Percentiles rank a stretch among this genome's conserved stretches.
These are phyloP conservation scores for Boletus rubropictus DNA, from an alignment of 768 basidiomycete species.

Conservation along the genomic window DNA sequence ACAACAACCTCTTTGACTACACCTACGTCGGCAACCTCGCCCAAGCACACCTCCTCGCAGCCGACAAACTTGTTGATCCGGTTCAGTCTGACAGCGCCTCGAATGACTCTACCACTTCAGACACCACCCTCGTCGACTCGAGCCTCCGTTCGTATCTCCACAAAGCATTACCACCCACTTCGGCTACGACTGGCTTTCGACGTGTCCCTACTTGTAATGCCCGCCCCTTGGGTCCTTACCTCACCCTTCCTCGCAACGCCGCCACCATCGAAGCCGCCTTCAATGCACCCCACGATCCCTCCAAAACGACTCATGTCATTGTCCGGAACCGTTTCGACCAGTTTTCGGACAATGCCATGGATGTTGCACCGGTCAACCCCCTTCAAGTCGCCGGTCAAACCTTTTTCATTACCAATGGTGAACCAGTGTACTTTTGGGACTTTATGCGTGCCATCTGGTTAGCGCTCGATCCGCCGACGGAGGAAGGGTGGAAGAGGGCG, in stretches of 20 bases:
- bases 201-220: constrained; percentile 75
- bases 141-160: constrained; percentile 40
- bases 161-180: constrained; percentile 54
- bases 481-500: constrained; percentile 39
- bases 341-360: constrained; percentile 55
- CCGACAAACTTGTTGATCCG: constrained; percentile 67
- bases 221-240: constrained; percentile 78
- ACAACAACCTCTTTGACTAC: constrained; percentile 92
- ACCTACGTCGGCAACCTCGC: constrained; percentile 97
- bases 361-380: constrained; percentile 46
- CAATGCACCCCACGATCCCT: constrained; percentile 37
- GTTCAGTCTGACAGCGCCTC: constrained; percentile 33
- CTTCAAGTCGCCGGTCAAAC: constrained; percentile 86
- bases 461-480: constrained; percentile 47
- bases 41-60: constrained; percentile 87
- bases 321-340: constrained; percentile 80
- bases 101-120: constrained; percentile 12
- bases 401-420: constrained; percentile 97
- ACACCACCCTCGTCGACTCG: constrained; percentile 37
- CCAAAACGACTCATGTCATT: constrained; percentile 44
- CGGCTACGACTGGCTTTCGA: constrained; percentile 55
- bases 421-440: constrained; percentile 97
- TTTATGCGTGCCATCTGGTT: constrained; percentile 78
- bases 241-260: constrained; percentile 54
- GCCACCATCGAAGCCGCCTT: constrained; percentile 54